Evolutionary conservation across 805 yeast genomes (phyloP).

Genomic region (Candida namnaoensis): DNA sequence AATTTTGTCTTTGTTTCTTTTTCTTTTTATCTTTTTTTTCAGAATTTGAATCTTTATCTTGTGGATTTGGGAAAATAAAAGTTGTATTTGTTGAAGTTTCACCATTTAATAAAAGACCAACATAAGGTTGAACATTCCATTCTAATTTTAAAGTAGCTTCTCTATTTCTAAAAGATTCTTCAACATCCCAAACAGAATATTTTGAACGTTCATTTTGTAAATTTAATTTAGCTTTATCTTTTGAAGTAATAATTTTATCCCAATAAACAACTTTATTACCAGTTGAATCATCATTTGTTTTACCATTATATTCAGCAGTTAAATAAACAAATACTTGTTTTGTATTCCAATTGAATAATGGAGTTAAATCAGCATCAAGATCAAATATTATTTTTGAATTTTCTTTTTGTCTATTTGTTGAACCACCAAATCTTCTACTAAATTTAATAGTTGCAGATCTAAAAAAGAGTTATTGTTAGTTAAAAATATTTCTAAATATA

Average conservation of each 20-base stretch:
- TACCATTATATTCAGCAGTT: constrained; percentile 67
- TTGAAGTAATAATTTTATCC: constrained; percentile 70
- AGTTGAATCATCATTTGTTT: constrained; percentile 11
- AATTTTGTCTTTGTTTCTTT: not conserved
- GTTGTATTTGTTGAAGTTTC: constrained; percentile 26
- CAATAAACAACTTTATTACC: constrained; percentile 73
- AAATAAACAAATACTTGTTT: constrained; percentile 91
- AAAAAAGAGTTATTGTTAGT: constrained; percentile 6
- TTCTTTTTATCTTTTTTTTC: constrained; percentile 4
- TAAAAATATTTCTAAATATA: constrained; percentile 4
- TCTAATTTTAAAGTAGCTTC: constrained; percentile 64
- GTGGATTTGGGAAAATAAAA: constrained; percentile 11
- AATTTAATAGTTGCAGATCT: constrained; percentile 34
- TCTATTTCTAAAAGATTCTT: constrained; percentile 45
- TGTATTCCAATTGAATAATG: constrained; percentile 93
- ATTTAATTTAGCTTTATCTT: constrained; percentile 48
- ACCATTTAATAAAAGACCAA: constrained; percentile 76
- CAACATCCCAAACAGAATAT: constrained; percentile 84
- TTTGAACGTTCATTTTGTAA: constrained; percentile 52
- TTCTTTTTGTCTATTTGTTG: constrained; percentile 61
- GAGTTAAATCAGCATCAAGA: constrained; percentile 62
- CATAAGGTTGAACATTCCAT: constrained; percentile 90
- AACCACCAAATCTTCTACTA: constrained; percentile 62
- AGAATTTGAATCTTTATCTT: constrained; percentile 4
- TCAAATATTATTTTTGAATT: constrained; percentile 68